Base-by-base conservation (phyloP, 2,329 filamentous ascomycete species). In the Botrytis pseudocinerea region DNA sequence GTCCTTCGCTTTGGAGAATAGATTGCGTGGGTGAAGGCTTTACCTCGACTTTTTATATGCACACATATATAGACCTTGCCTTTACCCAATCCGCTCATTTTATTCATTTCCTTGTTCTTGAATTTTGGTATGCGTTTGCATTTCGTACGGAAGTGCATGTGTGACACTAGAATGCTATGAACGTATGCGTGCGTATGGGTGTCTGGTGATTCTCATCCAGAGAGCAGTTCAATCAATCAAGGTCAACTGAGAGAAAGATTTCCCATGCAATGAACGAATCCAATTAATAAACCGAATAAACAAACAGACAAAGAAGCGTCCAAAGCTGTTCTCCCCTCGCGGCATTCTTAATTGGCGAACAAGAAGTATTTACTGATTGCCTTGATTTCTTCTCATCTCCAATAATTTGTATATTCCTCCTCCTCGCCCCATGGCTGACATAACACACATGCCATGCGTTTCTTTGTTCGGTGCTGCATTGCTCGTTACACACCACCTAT, bases 101-200 rank as follows among this genome's bases (percentile, higher is more conserved):
- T n/a, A n/a, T n/a, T n/a, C n/a, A 32, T 32, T 32, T 40, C 59
- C 59, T 61, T 61, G 59, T 61, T 61, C 59, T 61, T 35, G 18
- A 22, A 18, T 62, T 38, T 61, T 62, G 60, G 1, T 40, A n/a
- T 40, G 60, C 22, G n/a, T 62, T 40, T 40, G 60, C 22, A 40
- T 62, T 40, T 40, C 60, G 38, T n/a, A 18, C 25, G 25, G 32
- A 25, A 40, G 59, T 61, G 59, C 5, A 16, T 61, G 59, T 61
- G 60, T n/a, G 60, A n/a, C 60, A 22, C 60, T 62, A 62, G n/a
- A 62, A 28, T 22, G 60, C 60, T 4, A 62, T 62, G 35, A n/a
- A 18, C 40, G 60, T 40, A 25, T 62, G 35, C 22, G 22, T n/a
- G 22, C 12, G 22, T 18, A 7, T 40, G 35, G 35, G 35, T 62